Evolutionary conservation across 2,329 filamentous ascomycete species (phyloP).

Genomic region (Trichoderma sp.): DNA sequence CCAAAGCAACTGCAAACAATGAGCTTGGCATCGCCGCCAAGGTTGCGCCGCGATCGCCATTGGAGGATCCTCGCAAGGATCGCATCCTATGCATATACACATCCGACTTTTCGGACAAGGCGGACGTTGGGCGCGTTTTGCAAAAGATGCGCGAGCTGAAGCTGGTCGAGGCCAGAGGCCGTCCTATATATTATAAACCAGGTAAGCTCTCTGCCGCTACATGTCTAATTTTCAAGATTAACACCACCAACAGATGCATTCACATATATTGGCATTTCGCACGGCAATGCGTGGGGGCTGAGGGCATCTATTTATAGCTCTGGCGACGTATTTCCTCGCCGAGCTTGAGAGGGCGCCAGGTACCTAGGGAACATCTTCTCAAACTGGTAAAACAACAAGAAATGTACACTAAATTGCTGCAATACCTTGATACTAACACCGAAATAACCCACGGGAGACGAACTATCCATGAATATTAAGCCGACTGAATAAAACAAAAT

Average conservation of each 20-base stretch:
- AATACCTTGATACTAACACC: neutral
- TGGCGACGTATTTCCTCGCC: constrained; percentile 36
- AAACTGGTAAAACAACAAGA: neutral
- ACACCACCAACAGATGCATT: constrained; percentile 54
- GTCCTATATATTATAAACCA: constrained; percentile 74
- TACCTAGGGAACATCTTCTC: neutral
- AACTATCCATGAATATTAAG: neutral
- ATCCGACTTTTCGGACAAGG: constrained; percentile 64
- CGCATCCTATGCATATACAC: constrained; percentile 78
- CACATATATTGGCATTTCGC: constrained; percentile 63
- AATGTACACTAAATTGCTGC: neutral
- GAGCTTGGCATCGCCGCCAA: constrained; percentile 73
- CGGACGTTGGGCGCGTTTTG: constrained; percentile 69
- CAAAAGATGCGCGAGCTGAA: constrained; percentile 59
- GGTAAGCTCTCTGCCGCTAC: constrained; percentile 44
- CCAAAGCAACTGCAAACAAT: constrained; percentile 63
- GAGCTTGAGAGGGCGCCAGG: neutral
- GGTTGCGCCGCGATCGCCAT: constrained; percentile 56
- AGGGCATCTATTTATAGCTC: constrained; percentile 58
- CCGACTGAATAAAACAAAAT: neutral
- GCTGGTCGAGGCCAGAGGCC: constrained; percentile 49
- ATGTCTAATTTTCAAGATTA: neutral
- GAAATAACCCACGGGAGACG: neutral
- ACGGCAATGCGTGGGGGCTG: constrained; percentile 61
- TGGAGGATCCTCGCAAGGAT: constrained; percentile 39